Base-by-base conservation (phyloP, 164 flowering plant genomes). In the Kingdonia uniflora region DNA sequence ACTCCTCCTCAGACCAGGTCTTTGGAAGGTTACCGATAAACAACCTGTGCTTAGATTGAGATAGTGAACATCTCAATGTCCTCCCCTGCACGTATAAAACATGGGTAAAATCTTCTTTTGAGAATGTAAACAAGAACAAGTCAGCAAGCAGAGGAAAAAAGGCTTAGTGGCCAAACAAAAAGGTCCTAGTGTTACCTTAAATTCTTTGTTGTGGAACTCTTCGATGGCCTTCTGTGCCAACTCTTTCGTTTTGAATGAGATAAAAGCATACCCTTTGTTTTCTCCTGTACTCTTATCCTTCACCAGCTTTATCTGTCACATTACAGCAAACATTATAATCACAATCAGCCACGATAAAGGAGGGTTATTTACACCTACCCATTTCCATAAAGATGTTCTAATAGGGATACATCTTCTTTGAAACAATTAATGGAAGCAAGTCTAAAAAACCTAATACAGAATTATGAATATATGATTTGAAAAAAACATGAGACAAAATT, bases 1-100 rank as follows among this genome's bases (percentile, higher is more conserved):
- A 76, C 42, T 89, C 85, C 44, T 83, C 87, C 54, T 94, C 99
- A 3, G 78, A 74, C 94, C 77, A 81, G 60, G 58, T 73, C 79
- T 89, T 94, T 40, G 99, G 99, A 52, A 94, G 72, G 68, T 89
- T 94, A n/a, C 96, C 96, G 60, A 94, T 85, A 66, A 94, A 94
- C 60, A 94, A 66, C 64, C 87, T 85, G 67, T 85, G 73, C 58
- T 94, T 94, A 22, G 82, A 68, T 76, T 94, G 96, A 35, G 97
- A 80, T 5, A 85, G 71, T 14, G 97, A 85, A 63, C 99, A 94
- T 55, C 99, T 74, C 45, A 89, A 51, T 6, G 77, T 73, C 76
- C 74, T 94, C 14, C 97, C 96, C 99, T 94, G 79, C 51, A 79
- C 24, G 40, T 39, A 57, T 22, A 38, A 60, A 51, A 40, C 45